Evolutionary conservation across 306 rosid species (phyloP), one percentile per base, ranked within the genome.

Genomic region (Prunus padus): DNA sequence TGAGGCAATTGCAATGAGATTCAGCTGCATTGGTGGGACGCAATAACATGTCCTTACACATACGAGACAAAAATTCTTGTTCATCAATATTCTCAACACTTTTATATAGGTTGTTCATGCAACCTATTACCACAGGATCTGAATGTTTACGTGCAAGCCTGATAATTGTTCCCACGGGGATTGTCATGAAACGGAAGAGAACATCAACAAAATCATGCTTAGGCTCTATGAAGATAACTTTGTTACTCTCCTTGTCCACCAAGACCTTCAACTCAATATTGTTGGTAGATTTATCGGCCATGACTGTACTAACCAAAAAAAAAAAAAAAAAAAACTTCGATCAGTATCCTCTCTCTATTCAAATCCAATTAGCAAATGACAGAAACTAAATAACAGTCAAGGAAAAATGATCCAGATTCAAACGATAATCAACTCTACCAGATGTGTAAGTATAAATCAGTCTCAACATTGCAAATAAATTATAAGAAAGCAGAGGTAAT

Each of bases 161-260:
- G 68, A 60, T 1, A 44, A 73, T 46, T 60, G 28, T 73, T 73
- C 59, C 77, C 28, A 73, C 15, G 0, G 77, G 69, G 6, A 46
- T 45, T 73, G 69, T 73, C 10, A 73, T 28, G 26, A 73, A 73
- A n/a, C 60, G 61, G 3, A 73, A 73, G 15, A 73, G 69, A 61
- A 60, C 22, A 28, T 73, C 61, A 26, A 19, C 3, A 45, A 73
- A 45, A 61, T 46, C 61, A 0, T 18, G 37, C 0, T 46, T 47
- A 3, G 46, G 11, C 15, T 61, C 69, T 25, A 33, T 16, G 8
- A 73, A 73, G 40, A 73, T 46, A 61, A 73, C 11, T 9, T n/a
- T 1, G 46, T 61, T 73, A 4, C 66, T 46, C 46, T 4, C 69
- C 69, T 73, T 73, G 30, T 60, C 77, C 69, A 61, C 60, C 69